Conservation (phyloP, 306 rosid species). For the Cicer pinnatifidum region DNA sequence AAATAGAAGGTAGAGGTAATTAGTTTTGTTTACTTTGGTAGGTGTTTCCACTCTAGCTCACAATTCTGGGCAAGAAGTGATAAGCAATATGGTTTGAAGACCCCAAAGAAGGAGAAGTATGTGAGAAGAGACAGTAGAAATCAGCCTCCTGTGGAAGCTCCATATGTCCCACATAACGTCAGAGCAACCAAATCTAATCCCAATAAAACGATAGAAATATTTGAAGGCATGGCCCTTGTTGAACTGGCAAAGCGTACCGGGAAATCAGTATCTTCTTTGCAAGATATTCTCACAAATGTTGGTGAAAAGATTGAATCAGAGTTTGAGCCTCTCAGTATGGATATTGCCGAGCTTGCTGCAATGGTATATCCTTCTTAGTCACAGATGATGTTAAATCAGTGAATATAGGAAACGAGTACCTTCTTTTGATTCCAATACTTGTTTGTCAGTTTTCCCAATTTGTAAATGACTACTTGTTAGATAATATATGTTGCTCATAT, state of each 20-base stretch:
- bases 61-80: constrained; percentile 58
- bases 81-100: constrained; percentile 58
- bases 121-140: constrained; percentile 54
- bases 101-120: constrained; percentile 69
- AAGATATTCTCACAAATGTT: constrained; percentile 67
- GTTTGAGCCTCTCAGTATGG: constrained; percentile 82
- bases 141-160: constrained; percentile 81
- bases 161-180: constrained; percentile 67
- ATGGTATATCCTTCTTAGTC: constrained; percentile 66
- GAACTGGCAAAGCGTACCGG: constrained; percentile 88
- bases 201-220: constrained; percentile 79
- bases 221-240: constrained; percentile 84
- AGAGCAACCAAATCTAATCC: constrained; percentile 51
- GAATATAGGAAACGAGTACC: constrained; percentile 34
- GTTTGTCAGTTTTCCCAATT: constrained; percentile 21
- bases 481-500: constrained; percentile 10
- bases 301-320: constrained; percentile 87
- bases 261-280: constrained; percentile 63
- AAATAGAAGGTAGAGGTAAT: constrained; percentile 25
- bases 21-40: constrained; percentile 43
- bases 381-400: constrained; percentile 32
- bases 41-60: constrained; percentile 73
- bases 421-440: constrained; percentile 25
- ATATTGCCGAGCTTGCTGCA: constrained; percentile 75
- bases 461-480: neutral